Evolutionary conservation across 1,139 yeast species (phyloP).

Genomic region (Zhuliangozyma blackwelliae): DNA sequence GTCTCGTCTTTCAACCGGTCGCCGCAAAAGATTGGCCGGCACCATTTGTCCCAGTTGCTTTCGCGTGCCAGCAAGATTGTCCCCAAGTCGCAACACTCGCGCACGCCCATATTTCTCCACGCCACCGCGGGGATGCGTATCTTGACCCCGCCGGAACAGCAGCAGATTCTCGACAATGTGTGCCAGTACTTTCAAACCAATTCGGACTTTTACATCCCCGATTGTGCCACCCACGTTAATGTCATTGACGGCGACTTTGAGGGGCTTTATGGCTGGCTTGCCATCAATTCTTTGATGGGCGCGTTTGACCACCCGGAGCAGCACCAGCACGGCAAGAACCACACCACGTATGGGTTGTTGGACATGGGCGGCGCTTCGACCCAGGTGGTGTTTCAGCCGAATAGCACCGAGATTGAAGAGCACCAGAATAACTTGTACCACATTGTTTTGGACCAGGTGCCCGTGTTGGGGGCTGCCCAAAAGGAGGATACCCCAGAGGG

Average conservation of each 20-base stretch:
- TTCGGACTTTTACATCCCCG: constrained; percentile 56
- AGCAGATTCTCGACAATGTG: constrained; percentile 44
- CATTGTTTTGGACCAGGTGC: constrained; percentile 44
- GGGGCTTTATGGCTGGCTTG: constrained; percentile 81
- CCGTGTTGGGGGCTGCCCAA: constrained; percentile 8
- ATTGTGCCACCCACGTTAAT: constrained; percentile 56
- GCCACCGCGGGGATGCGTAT: constrained; percentile 81
- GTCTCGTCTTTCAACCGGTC: constrained; percentile 50
- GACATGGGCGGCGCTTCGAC: constrained; percentile 93
- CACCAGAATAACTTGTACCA: constrained; percentile 53
- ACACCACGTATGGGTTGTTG: constrained; percentile 65
- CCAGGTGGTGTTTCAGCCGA: constrained; percentile 76
- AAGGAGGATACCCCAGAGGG: constrained; percentile 7
- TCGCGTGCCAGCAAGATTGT: constrained; percentile 53
- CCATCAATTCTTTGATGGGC: constrained; percentile 66
- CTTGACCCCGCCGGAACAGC: constrained; percentile 53
- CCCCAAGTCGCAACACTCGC: constrained; percentile 60
- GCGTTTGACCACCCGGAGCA: constrained; percentile 45
- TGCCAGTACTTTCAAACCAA: constrained; percentile 52
- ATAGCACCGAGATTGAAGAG: constrained; percentile 47
- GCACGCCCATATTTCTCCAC: constrained; percentile 75
- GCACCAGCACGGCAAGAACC: constrained; percentile 51
- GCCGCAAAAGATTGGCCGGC: constrained; percentile 53
- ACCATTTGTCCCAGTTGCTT: constrained; percentile 55
- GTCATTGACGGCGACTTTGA: constrained; percentile 75